Conservation (phyloP, 1,139 yeast species). For the Meyerozyma athensensis region DNA sequence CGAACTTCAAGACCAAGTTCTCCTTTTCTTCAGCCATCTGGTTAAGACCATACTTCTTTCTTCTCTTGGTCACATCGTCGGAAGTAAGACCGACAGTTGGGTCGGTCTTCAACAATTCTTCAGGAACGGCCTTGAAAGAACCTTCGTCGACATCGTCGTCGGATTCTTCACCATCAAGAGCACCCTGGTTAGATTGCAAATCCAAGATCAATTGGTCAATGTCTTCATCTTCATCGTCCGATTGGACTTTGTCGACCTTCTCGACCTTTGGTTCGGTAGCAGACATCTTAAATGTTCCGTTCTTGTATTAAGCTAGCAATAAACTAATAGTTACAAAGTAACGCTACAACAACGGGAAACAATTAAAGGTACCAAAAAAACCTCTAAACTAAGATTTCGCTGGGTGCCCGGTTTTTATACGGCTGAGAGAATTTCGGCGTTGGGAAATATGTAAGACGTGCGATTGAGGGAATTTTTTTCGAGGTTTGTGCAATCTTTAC, state of each 20-base stretch:
- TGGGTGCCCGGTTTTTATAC: constrained; percentile 1
- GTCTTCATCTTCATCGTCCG: constrained; percentile 74
- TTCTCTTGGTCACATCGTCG: constrained; percentile 80
- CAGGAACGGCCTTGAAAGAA: constrained; percentile 72
- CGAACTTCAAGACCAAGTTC: constrained; percentile 75
- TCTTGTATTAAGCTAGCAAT: constrained; percentile 24
- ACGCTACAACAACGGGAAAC: constrained; percentile 5
- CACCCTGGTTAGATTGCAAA: constrained; percentile 75
- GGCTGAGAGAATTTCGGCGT: constrained; percentile 4
- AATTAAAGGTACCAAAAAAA: constrained; percentile 4
- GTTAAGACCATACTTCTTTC: constrained; percentile 91
- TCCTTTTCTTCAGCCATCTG: constrained; percentile 94
- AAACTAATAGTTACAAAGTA: constrained; percentile 3
- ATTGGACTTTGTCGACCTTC: constrained; percentile 44
- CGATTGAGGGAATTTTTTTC: constrained; percentile 4
- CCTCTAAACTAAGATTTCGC: constrained; percentile 1
- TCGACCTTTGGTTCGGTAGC: constrained; percentile 50
- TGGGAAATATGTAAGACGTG: neutral
- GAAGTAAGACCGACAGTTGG: constrained; percentile 73
- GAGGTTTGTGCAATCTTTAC: neutral
- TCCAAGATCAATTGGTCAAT: constrained; percentile 87
- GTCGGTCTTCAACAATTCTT: constrained; percentile 84
- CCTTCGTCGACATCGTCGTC: constrained; percentile 49
- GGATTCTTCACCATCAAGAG: constrained; percentile 35
- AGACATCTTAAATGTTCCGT: constrained; percentile 4